Conservation (phyloP, 2,329 filamentous ascomycete genomes). For the Myriosclerotinia curreyana region DNA sequence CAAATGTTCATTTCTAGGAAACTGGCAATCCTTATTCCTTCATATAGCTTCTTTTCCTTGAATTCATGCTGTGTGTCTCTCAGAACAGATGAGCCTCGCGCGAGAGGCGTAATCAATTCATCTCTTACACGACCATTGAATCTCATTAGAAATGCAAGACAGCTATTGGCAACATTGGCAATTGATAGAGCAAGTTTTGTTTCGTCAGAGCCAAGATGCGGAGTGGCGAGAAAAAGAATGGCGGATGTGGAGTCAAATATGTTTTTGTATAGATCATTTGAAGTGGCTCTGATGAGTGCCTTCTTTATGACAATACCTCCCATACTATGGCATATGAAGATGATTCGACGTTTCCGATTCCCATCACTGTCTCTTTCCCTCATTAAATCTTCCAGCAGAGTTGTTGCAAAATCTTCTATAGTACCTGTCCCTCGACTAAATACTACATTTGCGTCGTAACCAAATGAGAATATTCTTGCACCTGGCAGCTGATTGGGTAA, state of each 20-base stretch:
- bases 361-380: not conserved
- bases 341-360: constrained; percentile 24
- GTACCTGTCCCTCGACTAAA: constrained; percentile 21
- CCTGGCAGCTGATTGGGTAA: constrained; percentile 27
- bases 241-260: constrained; percentile 34
- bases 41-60: not conserved
- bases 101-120: constrained; percentile 24
- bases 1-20: not conserved
- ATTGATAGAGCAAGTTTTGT: constrained; percentile 17
- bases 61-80: constrained; percentile 27
- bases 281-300: constrained; percentile 22
- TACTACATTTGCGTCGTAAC: constrained; percentile 28
- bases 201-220: constrained; percentile 40
- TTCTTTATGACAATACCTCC: constrained; percentile 30
- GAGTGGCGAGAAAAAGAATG: constrained; percentile 43
- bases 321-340: constrained; percentile 33
- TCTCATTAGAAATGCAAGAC: not conserved
- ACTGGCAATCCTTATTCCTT: not conserved
- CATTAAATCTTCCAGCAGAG: constrained; percentile 25
- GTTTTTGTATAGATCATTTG: constrained; percentile 26
- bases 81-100: constrained; percentile 23
- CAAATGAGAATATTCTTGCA: constrained; percentile 31
- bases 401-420: constrained; percentile 25
- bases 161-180: constrained; percentile 4
- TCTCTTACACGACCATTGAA: constrained; percentile 1